phyloP scores from a whole-genome alignment of 2,329 filamentous ascomycete genomes.

The Paracamarosporium sp. region DNA sequence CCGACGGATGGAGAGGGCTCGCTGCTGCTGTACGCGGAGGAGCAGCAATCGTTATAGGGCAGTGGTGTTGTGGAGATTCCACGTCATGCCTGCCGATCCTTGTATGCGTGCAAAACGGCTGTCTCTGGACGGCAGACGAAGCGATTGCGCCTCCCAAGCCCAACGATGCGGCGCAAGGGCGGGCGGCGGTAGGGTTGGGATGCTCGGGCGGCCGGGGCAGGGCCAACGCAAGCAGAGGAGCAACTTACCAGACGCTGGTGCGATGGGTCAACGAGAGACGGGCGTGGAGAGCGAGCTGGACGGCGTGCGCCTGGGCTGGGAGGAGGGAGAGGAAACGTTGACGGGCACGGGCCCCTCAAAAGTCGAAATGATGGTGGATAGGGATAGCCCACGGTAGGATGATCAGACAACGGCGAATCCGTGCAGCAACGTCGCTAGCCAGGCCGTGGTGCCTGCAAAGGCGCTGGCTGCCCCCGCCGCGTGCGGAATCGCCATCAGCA shows the following conservation, averaged over 20 bases:
- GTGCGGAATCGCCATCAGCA: background rate
- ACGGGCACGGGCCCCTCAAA: slow-evolving; percentile 3
- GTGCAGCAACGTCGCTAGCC: background rate
- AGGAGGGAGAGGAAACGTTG: slow-evolving; percentile 2
- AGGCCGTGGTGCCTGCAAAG: background rate
- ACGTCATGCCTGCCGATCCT: slow-evolving; percentile 2
- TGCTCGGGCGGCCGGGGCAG: slow-evolving; percentile 12
- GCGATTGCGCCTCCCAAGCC: background rate
- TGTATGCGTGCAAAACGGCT: background rate
- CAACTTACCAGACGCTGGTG: slow-evolving; percentile 20
- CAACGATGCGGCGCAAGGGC: slow-evolving; percentile 2
- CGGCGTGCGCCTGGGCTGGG: background rate
- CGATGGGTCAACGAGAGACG: slow-evolving; percentile 11
- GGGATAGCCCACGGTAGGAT: background rate
- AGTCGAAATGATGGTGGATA: slow-evolving; percentile 3
- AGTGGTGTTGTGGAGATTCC: background rate
- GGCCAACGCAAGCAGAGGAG: slow-evolving; percentile 11
- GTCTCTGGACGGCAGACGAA: background rate
- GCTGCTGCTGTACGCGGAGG: background rate
- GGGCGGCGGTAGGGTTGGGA: background rate
- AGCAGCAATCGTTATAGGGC: background rate
- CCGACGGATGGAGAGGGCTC: background rate
- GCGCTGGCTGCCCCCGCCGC: no score
- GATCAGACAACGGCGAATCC: background rate
- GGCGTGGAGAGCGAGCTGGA: background rate